Percentiles rank a stretch among this genome's conserved stretches.
These are phyloP conservation scores for Phytophthora cryptogea DNA, from an alignment of 352 stramenopile genomes.

Conservation along the genomic window DNA sequence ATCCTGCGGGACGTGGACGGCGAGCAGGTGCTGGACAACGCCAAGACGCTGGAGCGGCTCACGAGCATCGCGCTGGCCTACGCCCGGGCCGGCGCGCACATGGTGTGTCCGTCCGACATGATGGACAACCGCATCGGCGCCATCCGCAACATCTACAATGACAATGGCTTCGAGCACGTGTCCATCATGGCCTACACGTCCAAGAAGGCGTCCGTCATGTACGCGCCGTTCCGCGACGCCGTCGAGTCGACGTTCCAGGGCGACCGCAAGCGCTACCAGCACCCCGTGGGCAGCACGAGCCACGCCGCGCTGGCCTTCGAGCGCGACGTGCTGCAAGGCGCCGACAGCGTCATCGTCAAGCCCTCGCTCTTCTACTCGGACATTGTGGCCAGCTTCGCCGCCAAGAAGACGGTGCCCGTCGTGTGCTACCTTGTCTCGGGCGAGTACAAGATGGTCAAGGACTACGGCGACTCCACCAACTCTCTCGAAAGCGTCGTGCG, in stretches of 20 bases:
- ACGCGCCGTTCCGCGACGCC: constrained; percentile 96
- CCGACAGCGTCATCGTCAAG: constrained; percentile 99
- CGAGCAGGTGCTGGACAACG: constrained; percentile 97
- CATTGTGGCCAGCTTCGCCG: constrained; percentile 94
- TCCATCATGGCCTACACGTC: constrained; percentile 99
- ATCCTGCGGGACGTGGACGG: constrained; percentile 89
- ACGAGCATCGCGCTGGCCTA: constrained; percentile 95
- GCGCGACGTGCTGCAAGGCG: constrained; percentile 88
- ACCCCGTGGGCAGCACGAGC: constrained; percentile 83
- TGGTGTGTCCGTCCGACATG: constrained; percentile 97
- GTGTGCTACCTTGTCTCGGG: constrained; percentile 99
- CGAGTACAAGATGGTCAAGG: constrained; percentile 99
- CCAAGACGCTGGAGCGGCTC: constrained; percentile 95
- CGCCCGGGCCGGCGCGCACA: constrained; percentile 95
- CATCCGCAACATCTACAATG: constrained; percentile 95
- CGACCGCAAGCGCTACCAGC: constrained; percentile 98
- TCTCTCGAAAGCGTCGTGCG: constrained; percentile 87
- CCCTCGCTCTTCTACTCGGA: constrained; percentile 98
- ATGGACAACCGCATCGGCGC: constrained; percentile 97
- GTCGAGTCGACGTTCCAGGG: constrained; percentile 96
- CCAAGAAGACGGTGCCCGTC: constrained; percentile 93
- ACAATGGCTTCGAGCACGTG: constrained; percentile 96
- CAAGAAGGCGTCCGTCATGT: constrained; percentile 97
- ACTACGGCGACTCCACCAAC: constrained; percentile 84
- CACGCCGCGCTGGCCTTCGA: constrained; percentile 81